Evolutionary conservation across 2,329 filamentous ascomycete genomes (phyloP).

Genomic region (Phaeosphaeria sp.): DNA sequence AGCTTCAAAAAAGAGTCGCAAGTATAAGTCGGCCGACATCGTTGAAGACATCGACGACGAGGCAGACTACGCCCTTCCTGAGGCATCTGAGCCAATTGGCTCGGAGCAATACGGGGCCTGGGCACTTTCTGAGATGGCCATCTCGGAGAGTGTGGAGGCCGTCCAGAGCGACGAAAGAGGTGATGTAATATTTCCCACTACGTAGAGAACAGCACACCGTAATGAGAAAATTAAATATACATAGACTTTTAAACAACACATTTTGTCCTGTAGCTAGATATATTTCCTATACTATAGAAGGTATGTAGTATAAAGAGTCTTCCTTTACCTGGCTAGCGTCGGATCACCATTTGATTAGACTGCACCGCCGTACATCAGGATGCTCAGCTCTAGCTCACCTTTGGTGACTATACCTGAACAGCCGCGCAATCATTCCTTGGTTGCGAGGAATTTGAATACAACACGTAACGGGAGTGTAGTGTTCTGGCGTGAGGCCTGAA

Average conservation of each 20-base stretch:
- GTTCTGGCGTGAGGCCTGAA: too few species aligned
- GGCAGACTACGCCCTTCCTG: conserved; percentile 3
- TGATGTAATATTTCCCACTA: too few species aligned
- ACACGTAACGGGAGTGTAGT: too few species aligned
- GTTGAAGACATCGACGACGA: not conserved
- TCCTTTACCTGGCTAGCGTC: too few species aligned
- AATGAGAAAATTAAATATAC: too few species aligned
- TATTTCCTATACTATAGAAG: too few species aligned
- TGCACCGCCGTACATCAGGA: not conserved
- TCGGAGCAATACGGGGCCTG: not conserved
- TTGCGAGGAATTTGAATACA: too few species aligned
- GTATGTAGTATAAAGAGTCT: too few species aligned
- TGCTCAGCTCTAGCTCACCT: not conserved
- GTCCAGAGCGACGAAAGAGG: conserved; percentile 1
- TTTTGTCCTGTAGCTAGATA: too few species aligned
- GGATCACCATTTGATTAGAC: not conserved
- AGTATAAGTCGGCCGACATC: conserved; percentile 1
- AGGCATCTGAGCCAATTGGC: not conserved
- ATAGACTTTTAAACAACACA: too few species aligned
- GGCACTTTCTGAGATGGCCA: not conserved
- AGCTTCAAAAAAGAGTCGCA: not conserved
- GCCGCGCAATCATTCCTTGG: too few species aligned
- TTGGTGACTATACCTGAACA: not conserved
- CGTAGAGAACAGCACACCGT: too few species aligned
- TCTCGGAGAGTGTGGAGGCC: not conserved